These are phyloP conservation scores for Pleurotus pulmonarius DNA, from an alignment of 768 basidiomycete genomes.

Conservation along the genomic window DNA sequence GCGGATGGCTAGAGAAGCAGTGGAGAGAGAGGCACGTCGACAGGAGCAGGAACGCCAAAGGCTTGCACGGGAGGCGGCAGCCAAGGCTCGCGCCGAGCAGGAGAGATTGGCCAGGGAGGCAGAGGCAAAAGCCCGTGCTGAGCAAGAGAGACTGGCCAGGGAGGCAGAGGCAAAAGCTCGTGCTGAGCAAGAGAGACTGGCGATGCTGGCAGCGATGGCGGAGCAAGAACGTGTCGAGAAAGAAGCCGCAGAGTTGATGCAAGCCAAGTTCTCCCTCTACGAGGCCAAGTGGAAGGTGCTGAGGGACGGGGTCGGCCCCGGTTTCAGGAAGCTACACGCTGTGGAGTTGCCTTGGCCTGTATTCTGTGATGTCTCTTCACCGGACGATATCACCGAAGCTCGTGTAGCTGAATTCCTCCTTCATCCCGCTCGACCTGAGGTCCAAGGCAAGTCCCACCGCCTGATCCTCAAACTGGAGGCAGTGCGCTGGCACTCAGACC, in stretches of 20 bases:
- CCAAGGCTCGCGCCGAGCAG: not conserved
- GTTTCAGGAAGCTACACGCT: constrained; percentile 17
- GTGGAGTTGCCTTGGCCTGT: constrained; percentile 43
- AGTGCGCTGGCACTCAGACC: constrained; percentile 55
- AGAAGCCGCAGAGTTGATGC: not conserved
- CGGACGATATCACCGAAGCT: constrained; percentile 30
- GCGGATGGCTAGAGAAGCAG: not conserved
- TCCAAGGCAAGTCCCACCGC: constrained; percentile 25
- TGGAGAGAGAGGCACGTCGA: not conserved
- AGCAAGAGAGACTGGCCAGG: not conserved
- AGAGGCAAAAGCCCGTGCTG: not conserved
- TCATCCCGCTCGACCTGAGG: constrained; percentile 25
- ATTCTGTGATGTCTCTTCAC: constrained; percentile 16
- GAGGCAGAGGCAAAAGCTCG: not conserved
- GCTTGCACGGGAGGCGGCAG: not conserved
- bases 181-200: not conserved
- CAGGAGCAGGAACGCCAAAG: not conserved
- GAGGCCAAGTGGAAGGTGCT: constrained; percentile 35
- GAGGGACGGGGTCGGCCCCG: constrained; percentile 11
- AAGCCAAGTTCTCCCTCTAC: constrained; percentile 19
- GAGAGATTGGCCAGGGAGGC: not conserved
- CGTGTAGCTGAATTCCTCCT: constrained; percentile 36
- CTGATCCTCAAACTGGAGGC: constrained; percentile 41
- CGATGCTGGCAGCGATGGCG: not conserved
- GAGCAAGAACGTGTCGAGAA: not conserved